Percentiles rank a stretch among this genome's conserved stretches.
phyloP scores from a whole-genome alignment of 306 rosid species.

The Rosa rugosa region DNA sequence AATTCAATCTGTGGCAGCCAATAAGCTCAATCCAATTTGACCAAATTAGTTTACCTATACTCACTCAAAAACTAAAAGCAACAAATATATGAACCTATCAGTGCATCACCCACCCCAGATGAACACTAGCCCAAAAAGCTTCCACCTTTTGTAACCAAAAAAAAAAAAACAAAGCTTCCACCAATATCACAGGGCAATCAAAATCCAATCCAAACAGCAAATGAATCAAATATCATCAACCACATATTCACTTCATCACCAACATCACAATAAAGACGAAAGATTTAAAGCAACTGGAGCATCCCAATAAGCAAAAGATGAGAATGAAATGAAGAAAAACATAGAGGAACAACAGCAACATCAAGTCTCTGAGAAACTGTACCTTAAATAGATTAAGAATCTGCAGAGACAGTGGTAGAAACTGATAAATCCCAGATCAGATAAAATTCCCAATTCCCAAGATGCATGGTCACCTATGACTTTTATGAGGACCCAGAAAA shows the following conservation, averaged over 20 bases:
- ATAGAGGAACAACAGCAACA: slow-evolving; percentile 13
- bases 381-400: slow-evolving; percentile 51
- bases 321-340: slow-evolving; percentile 10
- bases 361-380: slow-evolving; percentile 25
- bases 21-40: slow-evolving; percentile 11
- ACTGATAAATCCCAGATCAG: slow-evolving; percentile 51
- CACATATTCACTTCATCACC: slow-evolving; percentile 23
- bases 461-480: slow-evolving; percentile 42
- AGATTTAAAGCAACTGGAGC: slow-evolving; percentile 27
- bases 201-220: slow-evolving; percentile 15
- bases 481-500: slow-evolving; percentile 24
- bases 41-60: not conserved
- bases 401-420: slow-evolving; percentile 35
- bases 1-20: slow-evolving; percentile 5
- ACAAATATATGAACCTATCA: slow-evolving; percentile 8
- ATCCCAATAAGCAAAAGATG: slow-evolving; percentile 8
- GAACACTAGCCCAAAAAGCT: slow-evolving; percentile 12
- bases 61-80: slow-evolving; percentile 20
- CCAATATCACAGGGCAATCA: slow-evolving; percentile 18
- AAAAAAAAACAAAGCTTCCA: slow-evolving; percentile 14
- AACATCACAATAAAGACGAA: slow-evolving; percentile 28
- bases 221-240: slow-evolving; percentile 26
- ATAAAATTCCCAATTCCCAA: slow-evolving; percentile 43
- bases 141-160: not conserved
- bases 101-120: slow-evolving; percentile 27